phyloP scores from a whole-genome alignment of 257 asterid genomes.

The Handroanthus guayacan region DNA sequence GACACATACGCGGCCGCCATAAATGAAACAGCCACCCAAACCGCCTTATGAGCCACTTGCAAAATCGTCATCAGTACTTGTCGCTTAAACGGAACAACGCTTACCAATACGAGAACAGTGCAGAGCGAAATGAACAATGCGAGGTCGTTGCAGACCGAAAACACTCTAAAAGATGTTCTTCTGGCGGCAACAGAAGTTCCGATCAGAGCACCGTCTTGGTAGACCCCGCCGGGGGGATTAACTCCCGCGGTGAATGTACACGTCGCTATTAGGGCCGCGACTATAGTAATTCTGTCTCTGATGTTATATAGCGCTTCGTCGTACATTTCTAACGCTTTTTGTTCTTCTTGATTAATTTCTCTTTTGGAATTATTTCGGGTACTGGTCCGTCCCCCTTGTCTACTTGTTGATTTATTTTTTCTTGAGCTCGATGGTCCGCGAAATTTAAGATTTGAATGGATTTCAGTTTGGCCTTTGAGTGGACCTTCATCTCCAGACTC shows the following conservation, averaged over 20 bases:
- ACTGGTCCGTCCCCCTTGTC: no score
- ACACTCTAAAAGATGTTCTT: background rate
- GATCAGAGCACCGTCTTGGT: background rate
- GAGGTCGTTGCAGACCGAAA: background rate
- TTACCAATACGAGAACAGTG: background rate
- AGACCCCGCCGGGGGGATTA: background rate
- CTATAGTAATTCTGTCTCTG: background rate
- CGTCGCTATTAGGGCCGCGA: background rate
- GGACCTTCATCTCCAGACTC: no score
- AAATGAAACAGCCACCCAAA: background rate
- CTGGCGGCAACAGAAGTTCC: background rate
- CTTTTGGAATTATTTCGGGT: no score
- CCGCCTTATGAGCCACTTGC: background rate
- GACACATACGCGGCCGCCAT: background rate
- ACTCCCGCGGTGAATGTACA: background rate
- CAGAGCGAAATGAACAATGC: background rate
- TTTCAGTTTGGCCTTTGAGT: no score
- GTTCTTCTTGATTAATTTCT: background rate
- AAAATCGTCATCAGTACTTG: background rate
- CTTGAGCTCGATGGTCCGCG: no score
- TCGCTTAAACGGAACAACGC: background rate
- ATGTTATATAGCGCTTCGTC: background rate
- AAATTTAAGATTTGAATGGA: no score
- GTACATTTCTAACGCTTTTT: background rate
- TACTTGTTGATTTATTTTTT: no score